Conservation (phyloP, 2,329 filamentous ascomycete species). For the Fusarium nygamai region DNA sequence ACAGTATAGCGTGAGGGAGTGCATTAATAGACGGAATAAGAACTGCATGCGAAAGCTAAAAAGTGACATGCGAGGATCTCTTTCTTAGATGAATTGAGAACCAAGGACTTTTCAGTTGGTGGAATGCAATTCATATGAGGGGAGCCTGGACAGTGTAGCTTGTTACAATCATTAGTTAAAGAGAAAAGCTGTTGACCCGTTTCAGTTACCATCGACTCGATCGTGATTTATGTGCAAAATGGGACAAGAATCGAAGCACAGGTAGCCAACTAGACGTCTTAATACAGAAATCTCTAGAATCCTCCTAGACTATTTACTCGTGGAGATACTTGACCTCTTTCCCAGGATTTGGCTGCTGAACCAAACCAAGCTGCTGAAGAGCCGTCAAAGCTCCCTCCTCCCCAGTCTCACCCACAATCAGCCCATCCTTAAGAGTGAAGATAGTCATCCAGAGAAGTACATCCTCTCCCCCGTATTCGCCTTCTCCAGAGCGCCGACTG, state of each 20-base stretch:
- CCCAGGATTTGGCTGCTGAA: background rate
- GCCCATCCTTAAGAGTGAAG: background rate
- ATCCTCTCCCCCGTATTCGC: background rate
- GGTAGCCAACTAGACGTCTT: background rate
- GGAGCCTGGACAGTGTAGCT: too few relatives aligned
- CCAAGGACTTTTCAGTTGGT: too few relatives aligned
- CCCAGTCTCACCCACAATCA: background rate
- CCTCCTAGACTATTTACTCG: background rate
- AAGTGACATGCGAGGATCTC: accelerated
- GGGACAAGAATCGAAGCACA: background rate
- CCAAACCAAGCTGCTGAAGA: background rate
- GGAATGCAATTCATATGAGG: too few relatives aligned
- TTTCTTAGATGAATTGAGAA: background rate
- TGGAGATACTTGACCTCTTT: background rate
- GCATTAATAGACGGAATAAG: too few relatives aligned
- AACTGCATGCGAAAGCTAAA: accelerated
- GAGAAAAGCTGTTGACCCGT: too few relatives aligned
- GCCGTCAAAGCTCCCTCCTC: background rate
- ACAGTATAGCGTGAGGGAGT: background rate
- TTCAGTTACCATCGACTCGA: too few relatives aligned
- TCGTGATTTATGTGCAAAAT: too few relatives aligned
- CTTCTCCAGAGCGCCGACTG: background rate
- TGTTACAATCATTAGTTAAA: too few relatives aligned
- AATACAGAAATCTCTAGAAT: background rate
- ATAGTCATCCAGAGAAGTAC: background rate